phyloP scores from a whole-genome alignment of 768 basidiomycete genomes.

The Termitomyces sp. region DNA sequence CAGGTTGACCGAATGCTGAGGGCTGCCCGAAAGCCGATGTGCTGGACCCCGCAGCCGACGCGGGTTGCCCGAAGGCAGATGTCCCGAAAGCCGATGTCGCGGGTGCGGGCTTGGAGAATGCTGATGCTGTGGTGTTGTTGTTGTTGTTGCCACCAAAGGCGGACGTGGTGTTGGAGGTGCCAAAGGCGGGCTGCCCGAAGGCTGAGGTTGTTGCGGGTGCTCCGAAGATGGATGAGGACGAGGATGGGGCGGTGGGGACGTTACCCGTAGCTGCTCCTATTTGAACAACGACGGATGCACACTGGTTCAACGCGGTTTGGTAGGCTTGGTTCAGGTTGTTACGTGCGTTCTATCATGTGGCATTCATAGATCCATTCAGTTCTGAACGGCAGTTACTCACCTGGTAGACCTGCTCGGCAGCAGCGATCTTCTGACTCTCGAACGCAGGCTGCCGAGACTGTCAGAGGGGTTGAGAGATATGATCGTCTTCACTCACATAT shows the following conservation, averaged over 20 bases:
- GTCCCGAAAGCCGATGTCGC: slow-evolving; percentile 32
- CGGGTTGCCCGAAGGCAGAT: slow-evolving; percentile 27
- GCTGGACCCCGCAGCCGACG: slow-evolving; percentile 9
- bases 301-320: slow-evolving; percentile 47
- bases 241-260: slow-evolving; percentile 16
- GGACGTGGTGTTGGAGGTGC: slow-evolving; percentile 14
- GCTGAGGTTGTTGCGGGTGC: slow-evolving; percentile 16
- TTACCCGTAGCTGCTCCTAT: slow-evolving; percentile 14
- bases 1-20: slow-evolving; percentile 17
- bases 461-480: background rate
- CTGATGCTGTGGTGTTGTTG: slow-evolving; percentile 19
- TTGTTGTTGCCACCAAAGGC: no score
- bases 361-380: no score
- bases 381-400: slow-evolving; percentile 17
- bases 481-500: slow-evolving; percentile 52
- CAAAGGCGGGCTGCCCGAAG: slow-evolving; percentile 25
- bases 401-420: slow-evolving; percentile 44
- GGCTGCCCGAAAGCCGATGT: slow-evolving; percentile 5
- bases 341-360: slow-evolving; percentile 35
- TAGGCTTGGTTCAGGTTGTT: slow-evolving; percentile 44
- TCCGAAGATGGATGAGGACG: slow-evolving; percentile 25
- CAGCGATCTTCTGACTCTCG: slow-evolving; percentile 49
- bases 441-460: slow-evolving; percentile 39
- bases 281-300: slow-evolving; percentile 18
- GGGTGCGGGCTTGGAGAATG: slow-evolving; percentile 25